Base-by-base conservation (phyloP, 805 yeast genomes). In the Cyberlindnera xylosilytica region DNA sequence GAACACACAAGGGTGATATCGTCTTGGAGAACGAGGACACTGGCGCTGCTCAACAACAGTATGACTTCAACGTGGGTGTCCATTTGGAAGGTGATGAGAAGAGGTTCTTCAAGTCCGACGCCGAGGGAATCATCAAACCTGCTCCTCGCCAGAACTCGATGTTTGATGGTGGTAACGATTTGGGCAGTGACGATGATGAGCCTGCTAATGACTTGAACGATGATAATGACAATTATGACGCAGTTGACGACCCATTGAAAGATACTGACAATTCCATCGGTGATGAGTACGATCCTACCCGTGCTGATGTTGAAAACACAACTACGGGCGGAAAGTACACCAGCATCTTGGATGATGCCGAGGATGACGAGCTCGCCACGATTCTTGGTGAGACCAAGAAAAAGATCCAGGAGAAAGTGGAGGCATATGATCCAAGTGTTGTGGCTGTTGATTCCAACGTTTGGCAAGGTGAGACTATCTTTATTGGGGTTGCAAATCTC, bases 1-100 rank as follows among this genome's bases (percentile, higher is more conserved):
- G 88, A 54, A 87, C 96, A 3, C 96, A 88, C 60, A 86, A 84
- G 60, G 96, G 97, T 20, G 96, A 89, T 47, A 90, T 85, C 56
- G 61, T 85, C n/a, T 72, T 87, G 6, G 95, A 84, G 42, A 67
- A 62, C 32, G 76, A 71, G 19, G 76, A 50, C 8, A 15, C 40
- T 6, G 9, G 38, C 5, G 36, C 35, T 4, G 44, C 37, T 7
- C 15, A 44, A 19, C 53, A 51, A 31, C 57, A 53, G 30, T 51
- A 24, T 29, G 68, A 65, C 42, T 49, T 56, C 29, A 55, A 65
- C 27, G 61, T 59, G 47, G 60, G 63, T 19, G 51, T 53, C 10
- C 46, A 41, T 19, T 13, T 33, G 17, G 47, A 45, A 7, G 24
- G 24, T 18, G 55, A 53, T 20, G 63, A 54, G 2, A 51, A 50